These are phyloP conservation scores for Xylariaceae sp. DNA, from an alignment of 2,329 filamentous ascomycete species.

Conservation along the genomic window DNA sequence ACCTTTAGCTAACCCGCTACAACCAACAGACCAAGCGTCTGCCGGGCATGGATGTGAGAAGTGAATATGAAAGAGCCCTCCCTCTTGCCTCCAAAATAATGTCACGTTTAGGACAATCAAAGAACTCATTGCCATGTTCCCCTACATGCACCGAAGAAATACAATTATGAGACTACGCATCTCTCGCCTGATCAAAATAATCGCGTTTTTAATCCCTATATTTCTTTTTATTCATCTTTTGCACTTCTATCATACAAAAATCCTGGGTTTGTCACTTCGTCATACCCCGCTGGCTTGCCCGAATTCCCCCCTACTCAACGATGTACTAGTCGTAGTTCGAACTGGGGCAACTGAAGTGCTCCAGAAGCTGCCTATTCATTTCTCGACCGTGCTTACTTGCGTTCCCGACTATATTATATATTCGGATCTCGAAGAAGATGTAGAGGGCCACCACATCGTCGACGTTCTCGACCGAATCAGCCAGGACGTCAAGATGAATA, in stretches of 20 bases:
- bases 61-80: too few species aligned
- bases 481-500: constrained; percentile 3
- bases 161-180: not conserved
- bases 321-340: constrained; percentile 20
- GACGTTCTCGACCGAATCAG: constrained; percentile 22
- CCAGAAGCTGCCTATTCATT: constrained; percentile 24
- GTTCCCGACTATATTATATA: constrained; percentile 26
- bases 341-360: constrained; percentile 25
- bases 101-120: not conserved
- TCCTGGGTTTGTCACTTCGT: not conserved
- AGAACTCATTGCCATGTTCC: not conserved
- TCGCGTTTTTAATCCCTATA: not conserved
- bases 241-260: not conserved
- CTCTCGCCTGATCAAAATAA: not conserved
- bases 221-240: constrained; percentile 2
- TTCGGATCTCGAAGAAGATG: constrained; percentile 25
- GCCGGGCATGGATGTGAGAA: too few species aligned
- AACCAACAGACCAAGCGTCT: too few species aligned
- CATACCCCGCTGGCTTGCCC: constrained; percentile 9
- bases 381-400: constrained; percentile 20
- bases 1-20: too few species aligned
- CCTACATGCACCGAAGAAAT: not conserved
- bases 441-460: constrained; percentile 21
- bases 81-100: not conserved
- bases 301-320: constrained; percentile 2